Base-by-base conservation (phyloP, 1,139 yeast species). In the Candida sp. region DNA sequence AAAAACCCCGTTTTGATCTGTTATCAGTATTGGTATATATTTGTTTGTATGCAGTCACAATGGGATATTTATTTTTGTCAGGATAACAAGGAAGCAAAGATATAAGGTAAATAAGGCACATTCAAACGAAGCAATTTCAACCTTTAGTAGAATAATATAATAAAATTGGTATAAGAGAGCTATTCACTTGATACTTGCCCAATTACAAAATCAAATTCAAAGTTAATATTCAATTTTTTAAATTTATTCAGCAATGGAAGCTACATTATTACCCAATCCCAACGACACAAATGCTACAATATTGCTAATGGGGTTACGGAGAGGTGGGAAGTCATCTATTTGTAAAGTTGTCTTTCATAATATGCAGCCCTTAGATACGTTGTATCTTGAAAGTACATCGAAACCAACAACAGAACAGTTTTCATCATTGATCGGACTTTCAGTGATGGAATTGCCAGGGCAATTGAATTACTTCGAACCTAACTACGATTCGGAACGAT, bases 401-500 rank as follows among this genome's bases (percentile, higher is more conserved):
- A 86, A 84, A 53, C 97, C 97, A 1, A 87, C 95, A 11, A 77
- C 85, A 22, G 93, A 86, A 52, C 87, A 81, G 54, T 82, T 83
- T 53, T 75, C 82, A 29, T 87, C 96, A 6, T 73, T 93, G 45
- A 87, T 91, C 37, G 95, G 90, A 58, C 71, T 93, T 43, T 85
- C 91, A 11, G 93, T 93, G n/a, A 88, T 90, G 86, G 99, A 93
- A 60, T 71, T 93, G 25, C 99, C 99, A 0, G 99, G 98, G 1
- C 98, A 93, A 63, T 67, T 91, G 50, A 89, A 90, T 60, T 81
- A 88, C 58, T 88, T 89, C 60, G 97, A 90, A 55, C 93, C 96
- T 4, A 77, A 75, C 39, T 84, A 84, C 54, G 97, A 91, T 56
- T 80, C 88, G 12, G 91, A 85, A 50, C 71, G 84, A 47, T 66